A percentile compares a stretch with the other conserved stretches of the same genome.
Evolutionary conservation across 129 eudicot genomes (phyloP).

Genomic region (Oenanthe sinensis): DNA sequence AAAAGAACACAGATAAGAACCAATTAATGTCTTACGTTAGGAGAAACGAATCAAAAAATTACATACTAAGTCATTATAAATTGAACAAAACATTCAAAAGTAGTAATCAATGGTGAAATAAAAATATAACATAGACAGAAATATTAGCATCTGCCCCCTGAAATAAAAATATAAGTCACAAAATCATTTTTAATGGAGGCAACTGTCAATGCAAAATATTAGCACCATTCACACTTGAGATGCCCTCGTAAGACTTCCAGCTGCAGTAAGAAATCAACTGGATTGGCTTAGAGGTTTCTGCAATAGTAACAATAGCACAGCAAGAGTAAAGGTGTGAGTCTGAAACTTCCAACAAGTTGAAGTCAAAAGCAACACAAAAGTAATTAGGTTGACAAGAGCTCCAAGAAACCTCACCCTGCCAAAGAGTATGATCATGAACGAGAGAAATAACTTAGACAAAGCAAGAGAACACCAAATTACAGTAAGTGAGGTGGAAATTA

Average conservation of each 20-base stretch:
- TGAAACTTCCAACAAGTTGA: conserved; percentile 78
- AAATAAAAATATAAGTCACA: background rate
- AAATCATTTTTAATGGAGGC: conserved; percentile 7
- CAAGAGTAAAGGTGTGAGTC: conserved; percentile 89
- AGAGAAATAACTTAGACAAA: conserved; percentile 17
- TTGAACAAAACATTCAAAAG: conserved; percentile 7
- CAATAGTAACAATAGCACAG: conserved; percentile 69
- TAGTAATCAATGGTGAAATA: conserved; percentile 8
- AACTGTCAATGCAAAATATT: conserved; percentile 7
- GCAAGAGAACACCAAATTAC: background rate
- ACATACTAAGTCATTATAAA: background rate
- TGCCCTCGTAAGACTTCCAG: conserved; percentile 15
- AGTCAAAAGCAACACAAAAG: conserved; percentile 51
- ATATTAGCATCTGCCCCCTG: conserved; percentile 26
- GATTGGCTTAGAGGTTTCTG: conserved; percentile 39
- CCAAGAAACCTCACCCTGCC: conserved; percentile 63
- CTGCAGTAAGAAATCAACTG: conserved; percentile 19
- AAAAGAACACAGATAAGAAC: conserved; percentile 9
- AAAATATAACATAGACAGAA: conserved; percentile 20
- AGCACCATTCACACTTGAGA: conserved; percentile 14
- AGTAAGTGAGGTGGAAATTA: background rate
- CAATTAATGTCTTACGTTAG: conserved; percentile 2
- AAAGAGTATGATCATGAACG: conserved; percentile 40
- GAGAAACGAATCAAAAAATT: background rate
- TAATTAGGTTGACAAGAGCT: conserved; percentile 53